phyloP scores from a whole-genome alignment of 164 flowering plant species.

The Vitis vinifera region DNA sequence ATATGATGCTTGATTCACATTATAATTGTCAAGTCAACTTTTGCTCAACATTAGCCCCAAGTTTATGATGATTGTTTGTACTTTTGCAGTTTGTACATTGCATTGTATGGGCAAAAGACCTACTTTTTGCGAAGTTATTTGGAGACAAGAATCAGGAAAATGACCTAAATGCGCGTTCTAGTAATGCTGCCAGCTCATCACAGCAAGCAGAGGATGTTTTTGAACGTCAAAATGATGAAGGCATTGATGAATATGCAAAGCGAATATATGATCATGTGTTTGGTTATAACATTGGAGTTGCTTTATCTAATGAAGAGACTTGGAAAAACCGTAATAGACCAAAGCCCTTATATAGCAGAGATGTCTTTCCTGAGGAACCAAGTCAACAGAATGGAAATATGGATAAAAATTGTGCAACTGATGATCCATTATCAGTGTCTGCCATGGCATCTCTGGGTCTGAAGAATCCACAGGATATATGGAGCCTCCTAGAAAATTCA shows the following conservation, averaged over 20 bases:
- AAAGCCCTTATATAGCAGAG: slow-evolving; percentile 71
- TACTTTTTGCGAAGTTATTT: slow-evolving; percentile 92
- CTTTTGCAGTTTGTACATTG: slow-evolving; percentile 95
- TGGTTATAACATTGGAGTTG: slow-evolving; percentile 88
- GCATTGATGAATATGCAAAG: slow-evolving; percentile 72
- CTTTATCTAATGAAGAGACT: slow-evolving; percentile 89
- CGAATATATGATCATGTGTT: slow-evolving; percentile 97
- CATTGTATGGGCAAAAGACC: slow-evolving; percentile 98
- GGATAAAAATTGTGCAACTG: slow-evolving; percentile 29
- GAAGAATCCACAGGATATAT: slow-evolving; percentile 91
- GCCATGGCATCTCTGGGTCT: slow-evolving; percentile 83
- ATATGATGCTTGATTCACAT: not conserved
- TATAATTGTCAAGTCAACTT: not conserved
- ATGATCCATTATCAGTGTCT: slow-evolving; percentile 51
- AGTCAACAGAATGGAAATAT: slow-evolving; percentile 56
- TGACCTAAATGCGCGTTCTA: slow-evolving; percentile 87
- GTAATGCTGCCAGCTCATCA: slow-evolving; percentile 65
- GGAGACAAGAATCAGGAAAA: slow-evolving; percentile 94
- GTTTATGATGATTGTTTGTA: slow-evolving; percentile 7
- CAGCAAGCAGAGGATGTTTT: slow-evolving; percentile 71
- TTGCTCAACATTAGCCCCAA: slow-evolving; percentile 2
- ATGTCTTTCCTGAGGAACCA: slow-evolving; percentile 45
- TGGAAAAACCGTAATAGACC: slow-evolving; percentile 92
- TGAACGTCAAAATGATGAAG: slow-evolving; percentile 69
- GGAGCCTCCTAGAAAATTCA: slow-evolving; percentile 85